These are phyloP conservation scores for Willaertia magna DNA, from an alignment of 208 protist species.

Conservation along the genomic window DNA sequence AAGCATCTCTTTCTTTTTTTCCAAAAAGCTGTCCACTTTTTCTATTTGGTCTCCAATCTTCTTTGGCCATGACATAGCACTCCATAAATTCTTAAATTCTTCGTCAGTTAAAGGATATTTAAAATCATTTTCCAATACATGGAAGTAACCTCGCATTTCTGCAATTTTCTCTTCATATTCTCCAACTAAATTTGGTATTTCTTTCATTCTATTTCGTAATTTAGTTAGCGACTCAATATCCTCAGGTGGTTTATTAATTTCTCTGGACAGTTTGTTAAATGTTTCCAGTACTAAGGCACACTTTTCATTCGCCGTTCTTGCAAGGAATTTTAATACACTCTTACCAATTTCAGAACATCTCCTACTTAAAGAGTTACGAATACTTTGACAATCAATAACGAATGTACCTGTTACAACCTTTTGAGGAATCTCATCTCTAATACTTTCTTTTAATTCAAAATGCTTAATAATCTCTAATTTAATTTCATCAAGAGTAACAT, in stretches of 20 bases:
- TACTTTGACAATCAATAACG: constrained; percentile 24
- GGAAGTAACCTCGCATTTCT: constrained; percentile 27
- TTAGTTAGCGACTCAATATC: constrained; percentile 41
- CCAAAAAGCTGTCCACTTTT: constrained; percentile 20
- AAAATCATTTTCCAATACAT: constrained; percentile 69
- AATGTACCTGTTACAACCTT: constrained; percentile 34
- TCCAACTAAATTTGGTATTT: constrained; percentile 21
- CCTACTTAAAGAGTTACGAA: constrained; percentile 24
- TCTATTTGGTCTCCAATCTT: constrained; percentile 69
- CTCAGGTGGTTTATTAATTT: constrained; percentile 21
- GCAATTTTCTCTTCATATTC: constrained; percentile 21
- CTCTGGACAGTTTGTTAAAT: constrained; percentile 21
- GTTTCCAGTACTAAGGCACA: background rate
- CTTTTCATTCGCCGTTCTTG: constrained; percentile 5
- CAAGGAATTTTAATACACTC: constrained; percentile 24
- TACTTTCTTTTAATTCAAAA: background rate
- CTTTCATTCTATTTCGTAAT: constrained; percentile 27
- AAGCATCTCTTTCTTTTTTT: constrained; percentile 33
- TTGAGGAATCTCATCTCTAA: constrained; percentile 30
- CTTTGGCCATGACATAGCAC: constrained; percentile 66
- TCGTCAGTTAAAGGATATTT: constrained; percentile 55
- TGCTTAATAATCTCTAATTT: constrained; percentile 17
- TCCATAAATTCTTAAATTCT: constrained; percentile 81
- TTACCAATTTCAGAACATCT: constrained; percentile 30
- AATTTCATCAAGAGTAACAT: constrained; percentile 13